Percentiles rank a stretch among this genome's conserved stretches.
Evolutionary conservation across 73 alveolate genomes (phyloP).

Genomic region (Tetrahymena elliotti): DNA sequence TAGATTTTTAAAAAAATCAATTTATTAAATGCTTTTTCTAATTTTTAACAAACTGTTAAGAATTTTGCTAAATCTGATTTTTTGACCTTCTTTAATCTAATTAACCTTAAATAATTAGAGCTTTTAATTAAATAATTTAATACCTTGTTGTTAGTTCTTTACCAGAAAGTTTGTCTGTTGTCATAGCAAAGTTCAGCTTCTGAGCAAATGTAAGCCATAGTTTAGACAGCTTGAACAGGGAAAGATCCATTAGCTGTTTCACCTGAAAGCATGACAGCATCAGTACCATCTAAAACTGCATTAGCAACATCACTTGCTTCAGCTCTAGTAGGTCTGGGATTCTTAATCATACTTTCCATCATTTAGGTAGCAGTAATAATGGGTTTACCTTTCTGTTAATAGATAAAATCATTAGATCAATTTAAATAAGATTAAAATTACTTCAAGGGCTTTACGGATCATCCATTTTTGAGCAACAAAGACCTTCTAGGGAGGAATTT

Average conservation of each 20-base stretch:
- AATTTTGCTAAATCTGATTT: too few species aligned
- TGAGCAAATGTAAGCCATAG: slow-evolving; percentile 62
- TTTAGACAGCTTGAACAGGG: slow-evolving; percentile 77
- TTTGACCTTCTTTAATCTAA: not conserved
- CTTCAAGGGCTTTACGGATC: slow-evolving; percentile 75
- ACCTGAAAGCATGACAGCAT: slow-evolving; percentile 95
- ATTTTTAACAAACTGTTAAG: too few species aligned
- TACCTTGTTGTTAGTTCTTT: slow-evolving; percentile 45
- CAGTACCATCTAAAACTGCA: slow-evolving; percentile 97
- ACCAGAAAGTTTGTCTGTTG: slow-evolving; percentile 33
- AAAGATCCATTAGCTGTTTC: slow-evolving; percentile 93
- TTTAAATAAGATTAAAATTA: not conserved
- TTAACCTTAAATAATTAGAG: not conserved
- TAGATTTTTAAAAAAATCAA: too few species aligned
- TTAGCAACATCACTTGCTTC: slow-evolving; percentile 97
- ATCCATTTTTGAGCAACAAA: slow-evolving; percentile 91
- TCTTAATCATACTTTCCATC: slow-evolving; percentile 93
- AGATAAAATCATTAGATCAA: not conserved
- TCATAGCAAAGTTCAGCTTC: slow-evolving; percentile 64
- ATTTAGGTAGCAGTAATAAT: slow-evolving; percentile 96
- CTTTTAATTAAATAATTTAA: slow-evolving; percentile 13
- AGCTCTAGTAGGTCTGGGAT: slow-evolving; percentile 99
- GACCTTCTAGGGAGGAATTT: slow-evolving; percentile 94
- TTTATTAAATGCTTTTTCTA: too few species aligned
- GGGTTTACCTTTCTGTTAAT: slow-evolving; percentile 72